Evolutionary conservation across 306 rosid genomes (phyloP).

Genomic region (Lathyrus sativus): DNA sequence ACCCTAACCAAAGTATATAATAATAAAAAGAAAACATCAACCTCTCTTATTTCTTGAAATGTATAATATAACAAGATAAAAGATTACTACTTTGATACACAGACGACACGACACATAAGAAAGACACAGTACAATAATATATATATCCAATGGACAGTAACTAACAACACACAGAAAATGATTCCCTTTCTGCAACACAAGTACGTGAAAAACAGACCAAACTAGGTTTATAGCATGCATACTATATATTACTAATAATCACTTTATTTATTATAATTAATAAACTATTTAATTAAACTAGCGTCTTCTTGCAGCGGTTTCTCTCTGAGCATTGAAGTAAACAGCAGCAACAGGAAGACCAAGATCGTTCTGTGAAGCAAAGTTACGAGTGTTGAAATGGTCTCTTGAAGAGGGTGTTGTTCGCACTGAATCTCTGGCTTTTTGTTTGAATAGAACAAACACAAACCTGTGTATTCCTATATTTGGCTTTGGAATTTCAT

Average conservation of each 20-base stretch:
- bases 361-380: constrained; percentile 72
- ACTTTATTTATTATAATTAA: not conserved
- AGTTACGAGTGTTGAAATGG: constrained; percentile 71
- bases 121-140: not conserved
- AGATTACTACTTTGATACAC: constrained; percentile 4
- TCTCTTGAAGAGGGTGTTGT: constrained; percentile 67
- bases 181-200: not conserved
- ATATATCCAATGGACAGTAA: not conserved
- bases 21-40: not conserved
- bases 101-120: not conserved
- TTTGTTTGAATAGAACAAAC: constrained; percentile 87
- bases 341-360: constrained; percentile 93
- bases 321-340: constrained; percentile 90
- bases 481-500: constrained; percentile 85
- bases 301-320: constrained; percentile 89
- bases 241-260: not conserved
- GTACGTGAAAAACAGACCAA: not conserved
- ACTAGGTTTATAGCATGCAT: not conserved
- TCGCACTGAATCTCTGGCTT: constrained; percentile 56
- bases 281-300: constrained; percentile 15
- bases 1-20: not conserved
- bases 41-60: not conserved
- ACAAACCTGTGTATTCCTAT: constrained; percentile 98
- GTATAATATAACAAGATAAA: not conserved
- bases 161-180: not conserved